Evolutionary conservation across 805 yeast genomes (phyloP).

Genomic region (Starmerella sp.): DNA sequence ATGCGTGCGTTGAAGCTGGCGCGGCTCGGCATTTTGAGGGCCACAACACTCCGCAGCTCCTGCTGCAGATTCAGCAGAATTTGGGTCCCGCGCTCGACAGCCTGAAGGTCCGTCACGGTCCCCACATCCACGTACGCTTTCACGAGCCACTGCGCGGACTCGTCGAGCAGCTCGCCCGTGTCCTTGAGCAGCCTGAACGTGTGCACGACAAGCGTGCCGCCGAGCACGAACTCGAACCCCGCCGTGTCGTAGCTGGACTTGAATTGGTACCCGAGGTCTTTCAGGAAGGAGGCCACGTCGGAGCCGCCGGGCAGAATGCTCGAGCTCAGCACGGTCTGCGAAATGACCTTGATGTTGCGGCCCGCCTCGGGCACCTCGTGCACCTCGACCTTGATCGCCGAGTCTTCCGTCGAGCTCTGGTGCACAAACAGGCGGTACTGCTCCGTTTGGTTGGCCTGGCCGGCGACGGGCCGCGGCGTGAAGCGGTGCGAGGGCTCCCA

Average conservation of each 20-base stretch:
- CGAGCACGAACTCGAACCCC: slow-evolving; percentile 51
- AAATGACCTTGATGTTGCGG: slow-evolving; percentile 37
- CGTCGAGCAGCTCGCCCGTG: slow-evolving; percentile 23
- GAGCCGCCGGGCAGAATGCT: slow-evolving; percentile 25
- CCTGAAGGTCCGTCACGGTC: slow-evolving; percentile 63
- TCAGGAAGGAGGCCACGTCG: slow-evolving; percentile 35
- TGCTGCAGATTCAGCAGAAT: slow-evolving; percentile 52
- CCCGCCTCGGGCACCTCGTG: slow-evolving; percentile 34
- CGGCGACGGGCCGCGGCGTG: slow-evolving; percentile 26
- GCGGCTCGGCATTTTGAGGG: slow-evolving; percentile 65
- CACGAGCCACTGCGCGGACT: slow-evolving; percentile 30
- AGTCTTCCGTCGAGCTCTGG: slow-evolving; percentile 1
- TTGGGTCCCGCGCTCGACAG: slow-evolving; percentile 51
- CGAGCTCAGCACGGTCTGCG: slow-evolving; percentile 57
- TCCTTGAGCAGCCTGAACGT: slow-evolving; percentile 36
- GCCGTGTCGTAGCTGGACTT: slow-evolving; percentile 49
- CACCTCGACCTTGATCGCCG: slow-evolving; percentile 20
- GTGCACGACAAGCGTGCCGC: slow-evolving; percentile 44
- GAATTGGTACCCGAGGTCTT: slow-evolving; percentile 59
- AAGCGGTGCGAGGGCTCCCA: slow-evolving; percentile 28
- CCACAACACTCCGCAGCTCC: slow-evolving; percentile 56
- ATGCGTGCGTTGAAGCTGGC: slow-evolving; percentile 71
- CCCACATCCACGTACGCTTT: slow-evolving; percentile 62
- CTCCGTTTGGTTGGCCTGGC: slow-evolving; percentile 23
- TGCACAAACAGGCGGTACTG: slow-evolving; percentile 28